Evolutionary conservation across 257 asterid species (phyloP).

Genomic region (Ilex asprella): DNA sequence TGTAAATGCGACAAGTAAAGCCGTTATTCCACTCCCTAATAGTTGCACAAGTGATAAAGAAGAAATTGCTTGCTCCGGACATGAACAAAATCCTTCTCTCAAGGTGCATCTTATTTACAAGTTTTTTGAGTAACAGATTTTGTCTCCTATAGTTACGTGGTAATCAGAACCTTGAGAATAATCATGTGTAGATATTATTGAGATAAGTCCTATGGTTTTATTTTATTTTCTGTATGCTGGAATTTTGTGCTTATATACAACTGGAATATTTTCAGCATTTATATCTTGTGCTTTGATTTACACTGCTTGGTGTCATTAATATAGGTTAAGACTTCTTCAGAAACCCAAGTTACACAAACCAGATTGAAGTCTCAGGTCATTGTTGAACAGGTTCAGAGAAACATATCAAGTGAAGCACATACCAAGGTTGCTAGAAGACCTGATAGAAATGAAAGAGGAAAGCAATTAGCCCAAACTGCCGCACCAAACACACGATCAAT

Average conservation of each 20-base stretch:
- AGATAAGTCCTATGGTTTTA: not conserved
- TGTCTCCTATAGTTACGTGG: not conserved
- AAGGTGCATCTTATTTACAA: conserved; percentile 27
- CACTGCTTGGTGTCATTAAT: conserved; percentile 2
- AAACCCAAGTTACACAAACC: conserved; percentile 20
- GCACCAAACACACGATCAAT: conserved; percentile 20
- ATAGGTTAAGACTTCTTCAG: conserved; percentile 37
- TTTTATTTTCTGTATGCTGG: not conserved
- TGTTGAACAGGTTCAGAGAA: conserved; percentile 24
- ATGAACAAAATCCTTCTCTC: conserved; percentile 12
- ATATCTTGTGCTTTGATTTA: not conserved
- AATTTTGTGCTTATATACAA: no score
- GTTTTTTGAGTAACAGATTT: not conserved
- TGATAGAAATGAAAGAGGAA: conserved; percentile 20
- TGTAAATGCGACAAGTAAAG: conserved; percentile 14
- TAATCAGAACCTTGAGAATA: not conserved
- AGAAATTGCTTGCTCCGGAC: conserved; percentile 8
- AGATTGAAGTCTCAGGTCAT: conserved; percentile 21
- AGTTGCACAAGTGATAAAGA: conserved; percentile 20
- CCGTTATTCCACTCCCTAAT: conserved; percentile 10
- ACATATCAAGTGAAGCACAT: conserved; percentile 19
- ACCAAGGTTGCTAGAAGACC: conserved; percentile 26
- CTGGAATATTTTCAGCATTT: no score
- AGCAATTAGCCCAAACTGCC: conserved; percentile 17
- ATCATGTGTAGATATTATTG: no score